These are phyloP conservation scores for Termitomyces eurrhizus DNA, from an alignment of 768 basidiomycete species.

Conservation along the genomic window DNA sequence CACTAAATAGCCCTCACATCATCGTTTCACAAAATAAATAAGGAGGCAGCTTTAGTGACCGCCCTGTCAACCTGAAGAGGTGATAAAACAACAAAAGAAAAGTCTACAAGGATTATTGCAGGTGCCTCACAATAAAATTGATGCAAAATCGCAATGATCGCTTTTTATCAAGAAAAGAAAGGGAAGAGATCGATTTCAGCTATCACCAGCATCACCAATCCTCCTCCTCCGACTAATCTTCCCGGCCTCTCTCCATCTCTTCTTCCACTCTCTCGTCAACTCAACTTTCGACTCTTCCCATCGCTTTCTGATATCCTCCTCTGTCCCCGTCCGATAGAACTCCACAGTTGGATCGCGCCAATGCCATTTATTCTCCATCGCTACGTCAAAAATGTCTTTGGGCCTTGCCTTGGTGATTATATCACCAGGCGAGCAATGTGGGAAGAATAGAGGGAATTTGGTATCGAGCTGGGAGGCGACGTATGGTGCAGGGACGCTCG, in stretches of 20 bases:
- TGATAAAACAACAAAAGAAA: neutral
- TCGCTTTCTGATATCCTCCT: constrained; percentile 56
- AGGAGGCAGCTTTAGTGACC: no score
- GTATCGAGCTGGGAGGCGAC: constrained; percentile 41
- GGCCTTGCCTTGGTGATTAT: constrained; percentile 28
- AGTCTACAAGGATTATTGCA: neutral
- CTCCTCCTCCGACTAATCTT: constrained; percentile 57
- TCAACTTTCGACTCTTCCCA: constrained; percentile 72
- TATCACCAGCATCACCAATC: constrained; percentile 34
- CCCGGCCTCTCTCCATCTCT: constrained; percentile 68
- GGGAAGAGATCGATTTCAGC: neutral
- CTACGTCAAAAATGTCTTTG: constrained; percentile 46
- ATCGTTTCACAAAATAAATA: no score
- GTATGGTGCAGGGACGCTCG: constrained; percentile 6
- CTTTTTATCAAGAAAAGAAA: neutral
- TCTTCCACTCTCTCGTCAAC: constrained; percentile 76
- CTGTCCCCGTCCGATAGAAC: constrained; percentile 48
- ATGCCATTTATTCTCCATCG: constrained; percentile 45
- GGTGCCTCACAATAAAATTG: neutral
- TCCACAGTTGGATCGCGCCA: constrained; percentile 37
- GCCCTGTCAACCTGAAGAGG: no score
- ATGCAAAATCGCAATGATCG: neutral
- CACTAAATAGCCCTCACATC: no score
- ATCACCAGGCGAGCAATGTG: constrained; percentile 28
- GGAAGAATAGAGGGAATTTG: constrained; percentile 62